phyloP scores from a whole-genome alignment of 108 stramenopile species.

The Cylindrotheca fusiformis region DNA sequence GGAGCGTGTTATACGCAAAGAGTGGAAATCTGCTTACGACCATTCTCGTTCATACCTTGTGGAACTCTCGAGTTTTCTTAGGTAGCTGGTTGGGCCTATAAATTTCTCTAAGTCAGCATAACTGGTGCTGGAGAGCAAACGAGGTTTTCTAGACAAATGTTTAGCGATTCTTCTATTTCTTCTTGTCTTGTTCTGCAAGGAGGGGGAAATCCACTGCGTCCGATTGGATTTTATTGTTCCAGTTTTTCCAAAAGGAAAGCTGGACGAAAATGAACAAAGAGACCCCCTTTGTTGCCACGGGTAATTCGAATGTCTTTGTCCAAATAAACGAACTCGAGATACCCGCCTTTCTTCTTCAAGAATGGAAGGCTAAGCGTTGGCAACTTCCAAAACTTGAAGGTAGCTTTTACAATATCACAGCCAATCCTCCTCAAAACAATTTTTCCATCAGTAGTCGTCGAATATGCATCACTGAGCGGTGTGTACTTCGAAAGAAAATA shows the following conservation, averaged over 20 bases:
- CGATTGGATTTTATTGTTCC: background rate
- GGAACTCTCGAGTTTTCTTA: conserved; percentile 92
- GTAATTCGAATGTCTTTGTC: conserved; percentile 55
- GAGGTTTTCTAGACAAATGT: background rate
- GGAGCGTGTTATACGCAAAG: conserved; percentile 83
- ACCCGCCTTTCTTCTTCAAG: conserved; percentile 30
- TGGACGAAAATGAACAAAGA: conserved; percentile 55
- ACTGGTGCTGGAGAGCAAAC: background rate
- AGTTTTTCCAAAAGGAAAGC: conserved; percentile 29
- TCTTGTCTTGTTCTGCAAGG: no score
- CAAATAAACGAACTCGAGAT: conserved; percentile 50
- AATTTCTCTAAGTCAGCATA: conserved; percentile 1
- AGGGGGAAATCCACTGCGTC: no score
- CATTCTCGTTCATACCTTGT: conserved; percentile 90
- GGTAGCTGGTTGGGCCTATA: conserved; percentile 90
- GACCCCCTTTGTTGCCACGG: conserved; percentile 46
- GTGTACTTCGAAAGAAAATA: conserved; percentile 5
- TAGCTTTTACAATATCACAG: conserved; percentile 37
- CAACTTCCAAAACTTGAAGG: conserved; percentile 41
- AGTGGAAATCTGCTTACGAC: conserved; percentile 83
- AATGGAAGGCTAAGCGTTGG: conserved; percentile 26
- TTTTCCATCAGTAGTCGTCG: conserved; percentile 23
- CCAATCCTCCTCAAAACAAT: conserved; percentile 48
- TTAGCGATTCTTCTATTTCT: no score
- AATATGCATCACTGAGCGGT: conserved; percentile 18